Base-by-base conservation (phyloP, 306 rosid species). In the Lithocarpus polystachyus region DNA sequence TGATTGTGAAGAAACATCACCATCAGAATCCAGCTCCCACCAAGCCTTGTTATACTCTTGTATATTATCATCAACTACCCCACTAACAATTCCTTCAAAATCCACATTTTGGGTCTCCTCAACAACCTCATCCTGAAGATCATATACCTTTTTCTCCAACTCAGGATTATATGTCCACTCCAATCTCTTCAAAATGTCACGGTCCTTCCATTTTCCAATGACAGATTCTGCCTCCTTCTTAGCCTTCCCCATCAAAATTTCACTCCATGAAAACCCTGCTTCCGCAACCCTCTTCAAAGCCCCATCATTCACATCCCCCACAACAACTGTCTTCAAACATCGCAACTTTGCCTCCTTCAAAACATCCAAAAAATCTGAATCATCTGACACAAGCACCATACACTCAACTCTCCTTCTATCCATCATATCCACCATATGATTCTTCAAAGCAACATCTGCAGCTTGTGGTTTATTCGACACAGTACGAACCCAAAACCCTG, bases 361-460 rank as follows among this genome's bases (percentile, higher is more conserved):
- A 23, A 94, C 88, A 70, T 76, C 77, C 54, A 74, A 82, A 74
- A 94, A 92, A 76, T 87, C 93, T 23, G 84, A 82, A 82, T 94
- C 97, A 76, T 94, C 95, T 4, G 97, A 94, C 26, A 94, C 97
- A 77, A 94, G 89, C 68, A 94, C 88, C 90, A 94, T 73, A 57
- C 97, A 94, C 68, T 89, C 95, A 26, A 87, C 76, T 81, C 82
- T 75, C 79, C 80, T 82, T 75, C 62, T 79, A 71, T 92, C 94
- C 97, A 92, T 92, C 84, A 92, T 75, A 78, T 88, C 95, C 73
- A 87, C 89, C 80, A 94, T 79, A 76, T 89, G 89, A 48, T 83
- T 68, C 79, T 73, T 74, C 86, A 92, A 73, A 2, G 89, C 93
- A 65, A 28, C 69, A 82, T 88, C 87, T 0, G 88, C 91, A 15